Evolutionary conservation across 345 rosid genomes (phyloP), one percentile per base, ranked within the genome.

Genomic region (Syzygium aromaticum): DNA sequence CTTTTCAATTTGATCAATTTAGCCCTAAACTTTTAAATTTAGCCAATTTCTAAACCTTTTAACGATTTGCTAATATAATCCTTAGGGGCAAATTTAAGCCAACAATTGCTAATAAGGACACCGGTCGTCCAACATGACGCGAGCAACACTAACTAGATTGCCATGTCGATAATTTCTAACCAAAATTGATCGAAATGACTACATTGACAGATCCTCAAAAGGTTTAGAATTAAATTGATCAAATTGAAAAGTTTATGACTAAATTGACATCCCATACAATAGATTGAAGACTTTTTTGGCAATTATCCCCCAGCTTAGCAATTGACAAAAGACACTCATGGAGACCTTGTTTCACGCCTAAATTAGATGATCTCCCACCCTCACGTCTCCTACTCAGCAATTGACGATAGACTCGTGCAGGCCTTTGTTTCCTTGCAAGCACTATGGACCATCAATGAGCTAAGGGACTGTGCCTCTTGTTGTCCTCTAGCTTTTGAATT

Each of bases 401-500:
- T 28, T 49, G 86, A 84, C 33, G 53, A 84, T 10, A 73, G 15
- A 73, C 80, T 28, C 9, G 80, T 8, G 49, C 80, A 8, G 80
- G 80, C 80, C 80, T 73, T 73, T 73, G 80, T 9, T 73, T 33
- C 80, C 9, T 33, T 73, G 46, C 19, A 49, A 33, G 49, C 14
- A 22, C 82, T 9, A 27, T 73, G 82, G 82, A 73, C 82, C 82
- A 73, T 38, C 40, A 73, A 38, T 4, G 3, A 17, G 25, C 85
- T 27, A 53, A 46, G 87, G 87, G 54, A 14, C 15, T 28, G 63
- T 57, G 88, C 83, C 21, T 12, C 46, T 28, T 84, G 14, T 73
- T 86, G 90, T 90, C 88, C 54, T 82, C 51, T 84, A 5, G 73
- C 63, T 43, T 16, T 85, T 40, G 82, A 21, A 77, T 77, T 25